Evolutionary conservation across 208 protist species (phyloP).

Genomic region (Novymonas esmeraldas): DNA sequence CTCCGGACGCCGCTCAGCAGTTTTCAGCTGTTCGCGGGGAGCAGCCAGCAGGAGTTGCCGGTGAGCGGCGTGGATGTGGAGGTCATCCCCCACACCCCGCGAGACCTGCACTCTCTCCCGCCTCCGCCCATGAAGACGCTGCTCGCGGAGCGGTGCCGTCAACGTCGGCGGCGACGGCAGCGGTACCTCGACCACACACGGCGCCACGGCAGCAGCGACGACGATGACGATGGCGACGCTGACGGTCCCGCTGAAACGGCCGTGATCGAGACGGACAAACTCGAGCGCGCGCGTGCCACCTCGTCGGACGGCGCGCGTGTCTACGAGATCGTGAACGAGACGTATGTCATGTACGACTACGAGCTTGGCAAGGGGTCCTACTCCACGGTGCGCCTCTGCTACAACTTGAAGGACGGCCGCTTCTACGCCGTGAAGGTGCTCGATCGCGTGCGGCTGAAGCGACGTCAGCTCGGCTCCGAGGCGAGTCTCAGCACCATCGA

Average conservation of each 20-base stretch:
- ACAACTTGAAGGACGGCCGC: slow-evolving; percentile 41
- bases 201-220: not conserved
- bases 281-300: slow-evolving; percentile 2
- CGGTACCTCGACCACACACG: too few species aligned
- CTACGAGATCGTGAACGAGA: slow-evolving; percentile 61
- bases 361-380: slow-evolving; percentile 65
- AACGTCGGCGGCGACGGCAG: not conserved
- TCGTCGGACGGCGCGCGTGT: slow-evolving; percentile 1
- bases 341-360: slow-evolving; percentile 68
- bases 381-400: slow-evolving; percentile 65
- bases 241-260: slow-evolving; percentile 1
- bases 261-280: slow-evolving; percentile 26
- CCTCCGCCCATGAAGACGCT: not conserved
- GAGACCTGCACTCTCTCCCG: slow-evolving; percentile 6
- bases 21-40: slow-evolving; percentile 12
- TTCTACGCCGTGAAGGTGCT: slow-evolving; percentile 75
- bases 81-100: slow-evolving; percentile 23
- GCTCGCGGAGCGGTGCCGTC: not conserved
- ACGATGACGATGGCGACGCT: not conserved
- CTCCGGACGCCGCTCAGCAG: slow-evolving; percentile 14
- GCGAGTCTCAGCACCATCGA: slow-evolving; percentile 39
- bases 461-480: slow-evolving; percentile 37
- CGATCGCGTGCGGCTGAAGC: slow-evolving; percentile 39
- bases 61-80: slow-evolving; percentile 12
- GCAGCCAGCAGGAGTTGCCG: slow-evolving; percentile 12